phyloP scores from a whole-genome alignment of 2,329 filamentous ascomycete genomes.

The Ascochyta lentis region DNA sequence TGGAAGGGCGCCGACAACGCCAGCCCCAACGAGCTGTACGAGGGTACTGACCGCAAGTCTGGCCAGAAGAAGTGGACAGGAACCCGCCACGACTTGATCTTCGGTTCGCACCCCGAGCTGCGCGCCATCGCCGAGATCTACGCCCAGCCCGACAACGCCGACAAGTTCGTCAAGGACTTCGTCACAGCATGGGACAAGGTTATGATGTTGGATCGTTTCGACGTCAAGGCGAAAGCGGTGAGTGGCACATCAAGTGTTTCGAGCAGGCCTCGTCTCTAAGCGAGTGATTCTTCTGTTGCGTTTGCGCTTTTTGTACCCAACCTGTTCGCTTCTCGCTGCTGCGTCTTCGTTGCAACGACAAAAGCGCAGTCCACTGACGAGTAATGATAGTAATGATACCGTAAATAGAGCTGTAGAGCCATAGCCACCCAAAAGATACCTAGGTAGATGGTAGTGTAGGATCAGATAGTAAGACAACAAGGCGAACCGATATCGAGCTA shows the following conservation, averaged over 20 bases:
- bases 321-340: constrained; percentile 8
- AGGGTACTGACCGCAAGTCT: constrained; percentile 69
- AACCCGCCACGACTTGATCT: constrained; percentile 72
- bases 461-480: constrained; percentile 13
- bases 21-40: constrained; percentile 61
- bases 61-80: constrained; percentile 72
- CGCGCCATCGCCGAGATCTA: constrained; percentile 76
- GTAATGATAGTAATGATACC: constrained; percentile 31
- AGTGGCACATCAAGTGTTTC: constrained; percentile 36
- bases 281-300: constrained; percentile 19
- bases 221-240: constrained; percentile 51
- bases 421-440: constrained; percentile 27
- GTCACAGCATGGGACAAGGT: constrained; percentile 76
- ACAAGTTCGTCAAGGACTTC: constrained; percentile 75
- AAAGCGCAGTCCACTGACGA: constrained; percentile 29
- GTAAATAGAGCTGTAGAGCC: constrained; percentile 25
- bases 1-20: constrained; percentile 65
- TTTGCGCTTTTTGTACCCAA: constrained; percentile 16
- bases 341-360: constrained; percentile 5
- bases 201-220: constrained; percentile 75
- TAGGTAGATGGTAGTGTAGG: constrained; percentile 23
- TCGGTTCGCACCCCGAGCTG: constrained; percentile 77
- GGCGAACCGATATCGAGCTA: constrained; percentile 5
- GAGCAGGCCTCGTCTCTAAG: constrained; percentile 35
- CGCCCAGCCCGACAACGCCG: constrained; percentile 63